These are phyloP conservation scores for Corinectria fuckeliana DNA, from an alignment of 2,329 filamentous ascomycete genomes.

Conservation along the genomic window DNA sequence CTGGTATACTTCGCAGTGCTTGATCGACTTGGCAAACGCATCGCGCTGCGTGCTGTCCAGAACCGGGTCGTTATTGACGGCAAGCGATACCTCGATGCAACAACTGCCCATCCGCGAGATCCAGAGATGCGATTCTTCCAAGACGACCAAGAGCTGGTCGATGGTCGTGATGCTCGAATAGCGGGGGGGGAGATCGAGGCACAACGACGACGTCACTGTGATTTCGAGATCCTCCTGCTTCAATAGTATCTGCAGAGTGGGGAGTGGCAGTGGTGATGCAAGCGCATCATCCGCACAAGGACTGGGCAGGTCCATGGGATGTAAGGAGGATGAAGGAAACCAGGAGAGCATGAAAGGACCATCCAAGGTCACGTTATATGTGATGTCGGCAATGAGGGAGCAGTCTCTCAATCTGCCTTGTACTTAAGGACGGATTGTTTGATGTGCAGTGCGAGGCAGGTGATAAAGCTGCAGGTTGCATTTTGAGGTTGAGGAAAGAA, in stretches of 20 bases:
- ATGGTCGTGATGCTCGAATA: conserved; percentile 19
- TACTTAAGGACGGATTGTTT: not conserved
- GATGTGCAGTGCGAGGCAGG: not conserved
- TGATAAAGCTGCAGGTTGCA: not conserved
- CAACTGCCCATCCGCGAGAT: conserved; percentile 41
- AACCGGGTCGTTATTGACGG: conserved; percentile 27
- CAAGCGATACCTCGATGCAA: conserved; percentile 38
- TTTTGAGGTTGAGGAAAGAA: not conserved
- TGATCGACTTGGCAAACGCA: conserved; percentile 29
- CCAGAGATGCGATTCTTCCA: conserved; percentile 41
- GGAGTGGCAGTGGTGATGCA: conserved; percentile 32
- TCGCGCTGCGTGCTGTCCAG: conserved; percentile 15
- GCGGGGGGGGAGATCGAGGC: conserved; percentile 33
- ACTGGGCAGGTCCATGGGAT: not conserved
- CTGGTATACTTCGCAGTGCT: conserved; percentile 36
- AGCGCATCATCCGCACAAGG: not conserved
- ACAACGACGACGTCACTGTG: conserved; percentile 34
- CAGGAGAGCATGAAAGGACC: not conserved
- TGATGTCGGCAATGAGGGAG: not conserved
- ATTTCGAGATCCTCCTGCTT: conserved; percentile 34
- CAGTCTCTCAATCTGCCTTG: too few species aligned
- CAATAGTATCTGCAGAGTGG: conserved; percentile 32
- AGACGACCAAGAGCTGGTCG: conserved; percentile 33
- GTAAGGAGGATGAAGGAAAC: too few species aligned
- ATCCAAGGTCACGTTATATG: not conserved